Conservation (phyloP, 805 yeast species). For the Pichia rugopelliculosa region DNA sequence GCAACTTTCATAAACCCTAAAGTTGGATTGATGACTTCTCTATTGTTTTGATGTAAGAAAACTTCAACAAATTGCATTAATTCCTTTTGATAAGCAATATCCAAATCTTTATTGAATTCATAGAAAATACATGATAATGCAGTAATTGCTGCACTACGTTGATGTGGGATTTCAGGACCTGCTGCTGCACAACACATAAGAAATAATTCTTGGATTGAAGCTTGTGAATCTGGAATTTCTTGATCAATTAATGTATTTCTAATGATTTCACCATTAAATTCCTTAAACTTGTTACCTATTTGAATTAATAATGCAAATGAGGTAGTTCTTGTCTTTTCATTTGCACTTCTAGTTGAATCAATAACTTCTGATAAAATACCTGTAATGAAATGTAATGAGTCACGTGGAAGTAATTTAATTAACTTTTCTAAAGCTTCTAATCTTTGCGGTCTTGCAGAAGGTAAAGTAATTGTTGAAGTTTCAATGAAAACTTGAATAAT, state of each 20-base stretch:
- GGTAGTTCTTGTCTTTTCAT: constrained; percentile 81
- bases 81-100: constrained; percentile 56
- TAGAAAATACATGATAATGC: constrained; percentile 80
- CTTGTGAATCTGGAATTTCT: constrained; percentile 54
- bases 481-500: constrained; percentile 54
- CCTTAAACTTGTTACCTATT: constrained; percentile 73
- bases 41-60: constrained; percentile 80
- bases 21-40: constrained; percentile 91
- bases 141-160: constrained; percentile 94
- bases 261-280: constrained; percentile 51
- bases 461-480: constrained; percentile 49
- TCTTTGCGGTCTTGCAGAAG: constrained; percentile 77
- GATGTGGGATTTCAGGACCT: constrained; percentile 88
- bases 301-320: constrained; percentile 69
- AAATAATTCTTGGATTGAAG: constrained; percentile 73
- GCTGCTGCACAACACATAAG: constrained; percentile 95
- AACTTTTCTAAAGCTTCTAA: constrained; percentile 58
- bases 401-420: constrained; percentile 52
- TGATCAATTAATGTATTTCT: constrained; percentile 55
- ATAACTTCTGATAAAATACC: constrained; percentile 80
- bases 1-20: constrained; percentile 92
- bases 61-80: constrained; percentile 80
- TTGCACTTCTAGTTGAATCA: constrained; percentile 82
- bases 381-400: constrained; percentile 72
- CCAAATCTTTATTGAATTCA: constrained; percentile 69